Base-by-base conservation (phyloP, 2,329 filamentous ascomycete genomes). In the Aspergillus glaucus region DNA sequence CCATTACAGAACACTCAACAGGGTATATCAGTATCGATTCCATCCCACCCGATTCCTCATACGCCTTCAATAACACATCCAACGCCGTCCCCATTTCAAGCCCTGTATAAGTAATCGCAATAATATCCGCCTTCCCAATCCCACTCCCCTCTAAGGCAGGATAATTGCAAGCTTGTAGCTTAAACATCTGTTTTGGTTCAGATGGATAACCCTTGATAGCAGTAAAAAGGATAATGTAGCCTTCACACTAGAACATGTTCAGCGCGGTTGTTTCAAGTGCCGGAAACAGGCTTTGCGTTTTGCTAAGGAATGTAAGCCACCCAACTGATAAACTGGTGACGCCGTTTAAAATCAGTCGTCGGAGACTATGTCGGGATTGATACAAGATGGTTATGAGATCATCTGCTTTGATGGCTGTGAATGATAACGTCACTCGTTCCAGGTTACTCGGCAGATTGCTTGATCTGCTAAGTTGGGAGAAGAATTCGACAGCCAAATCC, bases 401-500 rank as follows among this genome's bases (percentile, higher is more conserved):
- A 9, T 30, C 46, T 7, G 40, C n/a, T 6, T 42, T 32, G 12
- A 53, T 46, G 1, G 45, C 21, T 2, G 48, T 50, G 26, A 21
- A 50, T 10, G 42, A 47, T 9, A 53, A 21, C 3, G 45, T 19
- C 14, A 53, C 42, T 12, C 50, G 24, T 41, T 53, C 50, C 14
- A 50, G n/a, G 9, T 40, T 30, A 37, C 30, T 41, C n/a, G 39
- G 24, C 5, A 42, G 22, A 43, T 22, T 10, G 1, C 32, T 14
- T n/a, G 45, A 43, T 7, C 40, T 34, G 28, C 43, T 34, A 8
- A 51, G 44, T 4, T 53, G 17, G 8, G 45, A 14, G 10, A 50
- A 48, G 43, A 53, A 50, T n/a, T 53, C 48, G 5, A 50, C 44
- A 10, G 50, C 48, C 30, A 53, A 32, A 12, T 50, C 45, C 19